Percentiles rank a stretch among this genome's conserved stretches.
phyloP scores from a whole-genome alignment of 2,329 filamentous ascomycete genomes.

The Aureobasidium musti region DNA sequence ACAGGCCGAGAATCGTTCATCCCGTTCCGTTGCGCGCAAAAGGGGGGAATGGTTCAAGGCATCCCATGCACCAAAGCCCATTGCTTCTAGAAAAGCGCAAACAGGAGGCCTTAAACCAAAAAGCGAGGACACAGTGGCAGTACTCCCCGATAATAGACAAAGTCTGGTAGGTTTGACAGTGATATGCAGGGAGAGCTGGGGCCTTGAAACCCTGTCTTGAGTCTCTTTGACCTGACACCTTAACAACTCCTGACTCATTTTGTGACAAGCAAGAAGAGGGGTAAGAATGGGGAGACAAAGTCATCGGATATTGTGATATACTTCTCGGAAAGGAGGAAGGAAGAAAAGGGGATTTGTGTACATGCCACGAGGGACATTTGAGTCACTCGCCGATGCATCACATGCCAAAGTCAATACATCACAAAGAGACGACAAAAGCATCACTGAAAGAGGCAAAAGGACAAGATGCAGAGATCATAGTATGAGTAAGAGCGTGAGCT shows the following conservation, averaged over 20 bases:
- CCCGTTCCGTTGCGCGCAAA: too few species aligned
- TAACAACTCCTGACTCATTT: background rate
- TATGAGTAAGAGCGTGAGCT: constrained; percentile 7
- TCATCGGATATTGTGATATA: background rate
- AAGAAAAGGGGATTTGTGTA: background rate
- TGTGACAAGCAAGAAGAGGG: background rate
- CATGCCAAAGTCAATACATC: constrained; percentile 8
- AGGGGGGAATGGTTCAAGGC: background rate
- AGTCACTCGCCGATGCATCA: background rate
- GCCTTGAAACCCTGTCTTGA: background rate
- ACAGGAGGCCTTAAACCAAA: background rate
- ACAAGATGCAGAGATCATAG: background rate
- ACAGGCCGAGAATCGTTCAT: too few species aligned
- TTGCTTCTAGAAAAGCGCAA: too few species aligned
- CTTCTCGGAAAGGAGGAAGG: background rate
- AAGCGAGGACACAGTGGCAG: background rate
- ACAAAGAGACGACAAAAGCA: background rate
- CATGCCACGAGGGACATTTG: background rate
- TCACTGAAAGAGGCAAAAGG: background rate
- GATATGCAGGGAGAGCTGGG: background rate
- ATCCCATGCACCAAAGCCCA: background rate
- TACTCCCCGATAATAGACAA: background rate
- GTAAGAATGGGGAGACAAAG: background rate
- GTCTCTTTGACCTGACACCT: background rate
- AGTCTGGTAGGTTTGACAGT: background rate